phyloP scores from a whole-genome alignment of 176 grass and related monocot species.

The Alloteropsis semialata region DNA sequence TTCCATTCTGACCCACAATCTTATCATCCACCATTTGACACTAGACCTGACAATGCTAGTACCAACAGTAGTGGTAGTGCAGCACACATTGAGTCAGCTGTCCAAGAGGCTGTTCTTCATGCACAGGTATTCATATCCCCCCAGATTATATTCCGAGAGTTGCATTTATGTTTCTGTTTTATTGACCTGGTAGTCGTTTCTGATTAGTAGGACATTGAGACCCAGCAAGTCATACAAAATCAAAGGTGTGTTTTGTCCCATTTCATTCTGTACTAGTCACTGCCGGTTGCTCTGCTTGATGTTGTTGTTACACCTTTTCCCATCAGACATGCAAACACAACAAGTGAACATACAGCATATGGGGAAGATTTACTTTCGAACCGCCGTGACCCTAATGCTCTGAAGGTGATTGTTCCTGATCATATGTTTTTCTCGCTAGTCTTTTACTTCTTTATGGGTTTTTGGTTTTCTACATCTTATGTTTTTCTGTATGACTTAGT shows the following conservation, averaged over 20 bases:
- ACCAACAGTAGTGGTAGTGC: not conserved
- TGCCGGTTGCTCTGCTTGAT: conserved; percentile 19
- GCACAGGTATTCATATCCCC: conserved; percentile 62
- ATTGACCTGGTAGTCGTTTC: conserved; percentile 27
- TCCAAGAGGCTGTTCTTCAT: conserved; percentile 72
- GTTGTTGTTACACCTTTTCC: conserved; percentile 26
- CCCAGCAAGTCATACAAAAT: conserved; percentile 81
- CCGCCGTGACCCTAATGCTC: conserved; percentile 62
- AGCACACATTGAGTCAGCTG: conserved; percentile 62
- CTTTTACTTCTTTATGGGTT: not conserved
- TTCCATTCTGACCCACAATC: conserved; percentile 14
- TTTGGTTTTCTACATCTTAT: not conserved
- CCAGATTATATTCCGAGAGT: conserved; percentile 18
- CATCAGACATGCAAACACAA: conserved; percentile 57
- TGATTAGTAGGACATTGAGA: conserved; percentile 81
- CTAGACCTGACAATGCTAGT: conserved; percentile 1
- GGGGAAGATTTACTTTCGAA: conserved; percentile 66
- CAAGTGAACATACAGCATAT: conserved; percentile 31
- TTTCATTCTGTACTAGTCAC: conserved; percentile 15
- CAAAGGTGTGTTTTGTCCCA: conserved; percentile 60
- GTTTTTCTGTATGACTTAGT: conserved; percentile 14
- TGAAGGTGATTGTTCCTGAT: conserved; percentile 55
- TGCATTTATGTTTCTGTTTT: conserved; percentile 27
- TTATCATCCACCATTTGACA: conserved; percentile 20
- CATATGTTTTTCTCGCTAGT: no score